A percentile compares a stretch with the other conserved stretches of the same genome.
phyloP scores from a whole-genome alignment of 805 yeast species.

The Lachancea mirantina region DNA sequence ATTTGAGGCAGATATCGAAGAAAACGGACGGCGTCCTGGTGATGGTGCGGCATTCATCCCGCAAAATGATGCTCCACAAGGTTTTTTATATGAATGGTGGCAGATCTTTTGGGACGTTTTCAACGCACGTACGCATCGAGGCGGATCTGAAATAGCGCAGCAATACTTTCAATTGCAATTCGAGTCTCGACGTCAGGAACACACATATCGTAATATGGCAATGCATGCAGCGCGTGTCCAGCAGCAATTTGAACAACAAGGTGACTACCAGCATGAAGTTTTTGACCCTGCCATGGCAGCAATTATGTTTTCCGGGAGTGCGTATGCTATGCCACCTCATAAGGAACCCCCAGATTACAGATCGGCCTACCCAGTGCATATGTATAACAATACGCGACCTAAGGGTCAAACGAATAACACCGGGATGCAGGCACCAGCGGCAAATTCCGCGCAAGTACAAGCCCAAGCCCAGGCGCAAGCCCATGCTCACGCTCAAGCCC shows the following conservation, averaged over 20 bases:
- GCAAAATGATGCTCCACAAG: conserved; percentile 69
- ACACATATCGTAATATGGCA: conserved; percentile 39
- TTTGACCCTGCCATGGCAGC: conserved; percentile 22
- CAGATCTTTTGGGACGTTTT: conserved; percentile 91
- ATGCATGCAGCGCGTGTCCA: conserved; percentile 41
- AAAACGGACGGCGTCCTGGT: conserved; percentile 11
- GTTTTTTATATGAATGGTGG: conserved; percentile 93
- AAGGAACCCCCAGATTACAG: conserved; percentile 4
- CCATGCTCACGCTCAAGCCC: conserved; percentile 5
- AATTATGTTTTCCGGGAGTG: conserved; percentile 6
- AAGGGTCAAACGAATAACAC: conserved; percentile 3
- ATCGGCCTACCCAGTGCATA: not conserved
- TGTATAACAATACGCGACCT: conserved; percentile 13
- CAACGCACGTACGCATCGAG: conserved; percentile 67
- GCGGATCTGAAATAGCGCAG: conserved; percentile 55
- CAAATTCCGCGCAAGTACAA: not conserved
- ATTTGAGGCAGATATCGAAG: conserved; percentile 61
- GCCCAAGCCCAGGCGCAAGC: conserved; percentile 3
- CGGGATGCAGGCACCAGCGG: not conserved
- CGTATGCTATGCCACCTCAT: conserved; percentile 8
- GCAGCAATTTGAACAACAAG: conserved; percentile 34
- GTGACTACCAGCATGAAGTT: conserved; percentile 31
- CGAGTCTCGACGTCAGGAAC: conserved; percentile 54
- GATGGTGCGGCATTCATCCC: conserved; percentile 15
- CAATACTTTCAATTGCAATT: conserved; percentile 63